Conservation (phyloP, 73 alveolate species). For the Stentor coeruleus region DNA sequence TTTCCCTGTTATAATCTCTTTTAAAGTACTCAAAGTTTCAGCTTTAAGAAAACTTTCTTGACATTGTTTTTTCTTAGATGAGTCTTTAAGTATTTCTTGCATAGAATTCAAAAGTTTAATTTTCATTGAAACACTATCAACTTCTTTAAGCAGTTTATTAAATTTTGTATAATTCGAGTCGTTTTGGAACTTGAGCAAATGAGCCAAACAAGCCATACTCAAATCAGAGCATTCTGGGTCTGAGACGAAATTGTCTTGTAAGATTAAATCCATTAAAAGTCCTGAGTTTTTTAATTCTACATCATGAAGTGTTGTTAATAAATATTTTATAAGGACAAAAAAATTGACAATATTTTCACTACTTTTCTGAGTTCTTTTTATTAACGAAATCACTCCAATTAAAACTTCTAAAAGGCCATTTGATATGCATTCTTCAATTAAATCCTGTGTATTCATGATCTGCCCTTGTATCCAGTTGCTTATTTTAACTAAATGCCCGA, state of each 20-base stretch:
- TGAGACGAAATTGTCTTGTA: neutral
- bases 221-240: slow-evolving; percentile 4
- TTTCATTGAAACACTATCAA: neutral
- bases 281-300: neutral
- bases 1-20: neutral
- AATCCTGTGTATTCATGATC: neutral
- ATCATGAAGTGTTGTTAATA: neutral
- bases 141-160: neutral
- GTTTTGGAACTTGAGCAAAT: neutral
- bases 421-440: neutral
- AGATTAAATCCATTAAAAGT: neutral
- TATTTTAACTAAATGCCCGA: neutral
- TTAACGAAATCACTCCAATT: neutral
- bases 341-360: neutral
- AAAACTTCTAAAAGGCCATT: neutral
- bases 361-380: neutral
- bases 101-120: neutral
- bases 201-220: slow-evolving; percentile 3
- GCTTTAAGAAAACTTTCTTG: slow-evolving; percentile 6
- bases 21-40: neutral
- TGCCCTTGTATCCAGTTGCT: slow-evolving; percentile 6
- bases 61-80: neutral
- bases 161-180: neutral
- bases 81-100: neutral
- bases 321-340: neutral